Evolutionary conservation across 2,329 filamentous ascomycete genomes (phyloP).

Genomic region (Magnaporthiopsis rhizophila): DNA sequence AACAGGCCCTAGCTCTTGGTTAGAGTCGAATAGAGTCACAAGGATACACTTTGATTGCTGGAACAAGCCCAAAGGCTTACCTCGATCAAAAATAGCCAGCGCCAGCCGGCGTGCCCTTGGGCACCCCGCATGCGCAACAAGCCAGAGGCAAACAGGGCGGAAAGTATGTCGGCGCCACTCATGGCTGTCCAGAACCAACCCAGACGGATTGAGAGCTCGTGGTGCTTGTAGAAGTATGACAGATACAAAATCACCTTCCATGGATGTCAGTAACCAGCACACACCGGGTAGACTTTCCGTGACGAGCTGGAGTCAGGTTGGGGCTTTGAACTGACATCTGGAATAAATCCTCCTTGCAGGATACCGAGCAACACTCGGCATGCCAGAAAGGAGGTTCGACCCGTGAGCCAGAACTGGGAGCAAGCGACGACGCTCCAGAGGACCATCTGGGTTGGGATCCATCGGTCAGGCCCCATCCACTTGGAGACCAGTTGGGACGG

Average conservation of each 20-base stretch:
- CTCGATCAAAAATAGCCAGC: conserved; percentile 51
- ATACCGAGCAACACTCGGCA: conserved; percentile 31
- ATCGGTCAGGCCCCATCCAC: conserved; percentile 49
- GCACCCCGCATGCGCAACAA: conserved; percentile 32
- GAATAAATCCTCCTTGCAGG: conserved; percentile 39
- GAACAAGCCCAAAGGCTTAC: conserved; percentile 18
- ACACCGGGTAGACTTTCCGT: too few relatives aligned
- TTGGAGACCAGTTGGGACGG: conserved; percentile 54
- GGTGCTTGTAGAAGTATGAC: conserved; percentile 36
- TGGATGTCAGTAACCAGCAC: not conserved
- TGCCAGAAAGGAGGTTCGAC: conserved; percentile 29
- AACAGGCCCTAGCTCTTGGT: conserved; percentile 26
- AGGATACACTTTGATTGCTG: not conserved
- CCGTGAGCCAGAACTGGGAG: conserved; percentile 35
- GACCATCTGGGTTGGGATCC: conserved; percentile 52
- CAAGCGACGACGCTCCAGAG: conserved; percentile 46
- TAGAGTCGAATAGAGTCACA: not conserved
- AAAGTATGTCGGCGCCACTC: conserved; percentile 30
- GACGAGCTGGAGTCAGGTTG: not conserved
- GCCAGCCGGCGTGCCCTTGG: conserved; percentile 28
- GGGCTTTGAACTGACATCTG: conserved; percentile 22
- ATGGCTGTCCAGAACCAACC: conserved; percentile 34
- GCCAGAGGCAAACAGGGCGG: conserved; percentile 29
- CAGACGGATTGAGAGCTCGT: conserved; percentile 30
- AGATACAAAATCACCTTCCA: conserved; percentile 29